Evolutionary conservation across 73 alveolate genomes (phyloP), one percentile per base, ranked within the genome.

Genomic region (Paramecium octaurelia): DNA sequence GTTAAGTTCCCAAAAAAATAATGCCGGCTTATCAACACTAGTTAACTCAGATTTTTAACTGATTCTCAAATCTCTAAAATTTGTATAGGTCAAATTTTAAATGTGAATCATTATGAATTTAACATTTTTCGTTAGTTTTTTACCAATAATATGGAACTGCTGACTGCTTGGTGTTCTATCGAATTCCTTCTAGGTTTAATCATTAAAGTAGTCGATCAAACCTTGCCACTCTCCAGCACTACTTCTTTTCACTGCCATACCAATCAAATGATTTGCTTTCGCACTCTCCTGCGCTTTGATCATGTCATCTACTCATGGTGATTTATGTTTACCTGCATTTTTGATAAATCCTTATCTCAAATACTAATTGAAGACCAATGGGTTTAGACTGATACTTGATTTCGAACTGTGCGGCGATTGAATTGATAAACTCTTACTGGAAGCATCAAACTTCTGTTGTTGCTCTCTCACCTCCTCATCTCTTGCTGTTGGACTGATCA

Each of bases 221-320:
- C 84, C 84, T 64, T 64, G n/a, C 84, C 84, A 64, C 2, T 64
- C 84, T 0, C 84, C 84, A 31, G 84, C 84, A 34, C 84, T 64
- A 5, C 12, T 64, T 64, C 84, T 64, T 64, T 64, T 64, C 27
- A 64, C 84, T 31, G 84, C 84, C 84, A 64, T 27, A 11, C 84
- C 84, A 31, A 64, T 64, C 20, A 64, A n/a, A 27, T 64, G 84
- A 64, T 34, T 64, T 27, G 6, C 27, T 64, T 64, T 64, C 12
- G 46, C 44, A 27, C 20, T 34, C 12, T 27, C 24, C 31, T 14
- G 10, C 5, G 46, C 48, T 64, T 27, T 23, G 5, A 64, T 34
- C 20, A 64, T 34, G 14, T 64, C 84, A 40, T 64, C 84, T 64
- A 31, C 9, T 31, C 4, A 64, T 1, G 0, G 31, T 14, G 0